A percentile compares a stretch with the other conserved stretches of the same genome.
These are phyloP conservation scores for Thelephora ganbajun DNA, from an alignment of 768 basidiomycete species.

Conservation along the genomic window DNA sequence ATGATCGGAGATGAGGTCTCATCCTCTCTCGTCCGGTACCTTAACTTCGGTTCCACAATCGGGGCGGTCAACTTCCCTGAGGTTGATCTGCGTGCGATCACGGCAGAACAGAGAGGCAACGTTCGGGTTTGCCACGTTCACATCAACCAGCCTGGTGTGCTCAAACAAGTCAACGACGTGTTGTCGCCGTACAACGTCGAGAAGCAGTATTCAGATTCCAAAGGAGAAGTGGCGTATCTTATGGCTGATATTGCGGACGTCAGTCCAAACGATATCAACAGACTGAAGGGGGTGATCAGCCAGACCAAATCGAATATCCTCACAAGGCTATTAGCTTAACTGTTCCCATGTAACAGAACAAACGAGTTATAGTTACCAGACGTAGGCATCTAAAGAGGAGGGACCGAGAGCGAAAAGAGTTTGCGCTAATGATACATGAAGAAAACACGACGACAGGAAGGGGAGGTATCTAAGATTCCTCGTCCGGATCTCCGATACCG, in stretches of 20 bases:
- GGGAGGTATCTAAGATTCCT: constrained; percentile 37
- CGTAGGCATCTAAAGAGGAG: too few species aligned
- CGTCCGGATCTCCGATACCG: constrained; percentile 92
- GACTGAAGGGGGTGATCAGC: constrained; percentile 64
- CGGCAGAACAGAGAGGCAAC: constrained; percentile 63
- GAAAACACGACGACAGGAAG: neutral
- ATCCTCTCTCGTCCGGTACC: constrained; percentile 71
- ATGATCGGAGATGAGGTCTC: constrained; percentile 97
- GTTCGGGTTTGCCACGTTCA: constrained; percentile 93
- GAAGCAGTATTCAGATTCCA: constrained; percentile 98
- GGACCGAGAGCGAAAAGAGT: neutral
- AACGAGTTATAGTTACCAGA: neutral
- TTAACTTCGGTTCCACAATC: constrained; percentile 81
- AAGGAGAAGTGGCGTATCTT: constrained; percentile 85
- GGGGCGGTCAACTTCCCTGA: constrained; percentile 99
- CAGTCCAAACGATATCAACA: constrained; percentile 64
- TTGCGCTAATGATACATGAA: neutral
- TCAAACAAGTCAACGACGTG: constrained; percentile 88
- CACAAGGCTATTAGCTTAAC: constrained; percentile 64
- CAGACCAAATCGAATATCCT: constrained; percentile 78
- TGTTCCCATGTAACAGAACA: neutral
- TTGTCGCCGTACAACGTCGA: constrained; percentile 94
- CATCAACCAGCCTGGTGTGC: constrained; percentile 89
- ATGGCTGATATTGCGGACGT: constrained; percentile 96
- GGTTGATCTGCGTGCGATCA: constrained; percentile 89